phyloP scores from a whole-genome alignment of 148 eudicot genomes.

The Fagopyrum esculentum region DNA sequence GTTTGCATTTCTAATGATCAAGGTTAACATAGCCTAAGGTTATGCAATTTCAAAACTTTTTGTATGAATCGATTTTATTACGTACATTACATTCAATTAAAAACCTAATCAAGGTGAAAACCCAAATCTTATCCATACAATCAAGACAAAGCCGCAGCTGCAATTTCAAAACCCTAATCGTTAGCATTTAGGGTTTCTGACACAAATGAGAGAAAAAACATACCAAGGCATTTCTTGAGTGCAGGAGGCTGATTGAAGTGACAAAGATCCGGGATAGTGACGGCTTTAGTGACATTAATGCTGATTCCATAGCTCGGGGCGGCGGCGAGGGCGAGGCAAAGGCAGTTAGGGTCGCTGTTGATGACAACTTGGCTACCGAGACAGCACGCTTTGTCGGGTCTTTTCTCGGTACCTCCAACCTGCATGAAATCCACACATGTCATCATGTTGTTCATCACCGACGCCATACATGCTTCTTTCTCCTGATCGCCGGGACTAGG shows the following conservation, averaged over 20 bases:
- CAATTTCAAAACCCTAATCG: no score
- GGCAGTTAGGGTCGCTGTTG: neutral
- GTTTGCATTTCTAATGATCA: no score
- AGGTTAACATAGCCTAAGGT: no score
- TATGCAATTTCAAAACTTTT: no score
- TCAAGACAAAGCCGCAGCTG: no score
- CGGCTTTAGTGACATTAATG: neutral
- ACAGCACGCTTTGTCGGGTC: neutral
- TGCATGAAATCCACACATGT: neutral
- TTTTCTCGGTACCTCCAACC: neutral
- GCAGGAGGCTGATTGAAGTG: neutral
- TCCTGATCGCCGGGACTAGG: neutral
- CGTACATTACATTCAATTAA: no score
- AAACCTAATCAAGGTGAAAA: no score
- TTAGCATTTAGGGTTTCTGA: no score
- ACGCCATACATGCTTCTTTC: neutral
- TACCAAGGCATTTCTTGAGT: constrained; percentile 5
- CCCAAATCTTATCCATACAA: no score
- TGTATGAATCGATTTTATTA: no score
- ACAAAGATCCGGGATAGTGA: neutral
- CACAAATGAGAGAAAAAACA: neutral
- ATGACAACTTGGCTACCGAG: neutral
- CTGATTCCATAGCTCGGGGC: neutral
- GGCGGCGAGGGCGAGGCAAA: neutral
- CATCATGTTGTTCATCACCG: constrained; percentile 4